phyloP scores from a whole-genome alignment of 1,284 basidiomycete genomes.

The Entoloma clypeatum region DNA sequence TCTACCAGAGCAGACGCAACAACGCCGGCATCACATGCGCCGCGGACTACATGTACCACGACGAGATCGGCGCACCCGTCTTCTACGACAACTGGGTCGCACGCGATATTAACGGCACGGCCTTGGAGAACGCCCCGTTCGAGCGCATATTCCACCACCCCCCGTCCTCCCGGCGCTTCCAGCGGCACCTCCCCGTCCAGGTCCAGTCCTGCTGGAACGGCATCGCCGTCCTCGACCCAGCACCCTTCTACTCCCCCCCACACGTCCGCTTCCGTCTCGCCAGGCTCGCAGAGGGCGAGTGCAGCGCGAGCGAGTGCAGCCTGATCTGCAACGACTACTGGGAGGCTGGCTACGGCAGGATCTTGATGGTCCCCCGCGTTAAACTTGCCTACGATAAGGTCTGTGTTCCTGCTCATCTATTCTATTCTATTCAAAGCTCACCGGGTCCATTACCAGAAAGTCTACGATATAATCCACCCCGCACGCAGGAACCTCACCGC shows the following conservation, averaged over 20 bases:
- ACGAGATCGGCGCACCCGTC: constrained; percentile 85
- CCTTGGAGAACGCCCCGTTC: constrained; percentile 94
- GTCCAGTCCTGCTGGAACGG: constrained; percentile 98
- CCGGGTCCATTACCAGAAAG: constrained; percentile 50
- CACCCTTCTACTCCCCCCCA: constrained; percentile 85
- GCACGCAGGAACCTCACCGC: constrained; percentile 82
- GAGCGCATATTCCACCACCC: constrained; percentile 87
- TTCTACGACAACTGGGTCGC: constrained; percentile 99
- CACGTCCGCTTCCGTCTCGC: constrained; percentile 95
- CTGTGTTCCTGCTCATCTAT: constrained; percentile 24
- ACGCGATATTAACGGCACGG: constrained; percentile 94
- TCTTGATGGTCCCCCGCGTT: constrained; percentile 94
- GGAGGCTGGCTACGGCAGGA: constrained; percentile 88
- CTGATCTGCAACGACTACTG: constrained; percentile 96
- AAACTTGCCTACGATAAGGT: constrained; percentile 92
- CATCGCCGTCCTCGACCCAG: constrained; percentile 88
- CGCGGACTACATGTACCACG: constrained; percentile 96
- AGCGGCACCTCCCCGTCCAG: constrained; percentile 87
- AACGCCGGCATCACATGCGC: constrained; percentile 97
- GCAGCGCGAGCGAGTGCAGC: constrained; percentile 90
- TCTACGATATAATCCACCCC: constrained; percentile 92
- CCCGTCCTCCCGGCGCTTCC: constrained; percentile 75
- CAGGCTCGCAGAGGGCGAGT: constrained; percentile 75
- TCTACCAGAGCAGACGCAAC: constrained; percentile 87
- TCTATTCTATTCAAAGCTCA: constrained; percentile 1